A percentile compares a stretch with the other conserved stretches of the same genome.
Evolutionary conservation across 78 protist species (phyloP).

Genomic region (Dictyostelium brefeldianum): DNA sequence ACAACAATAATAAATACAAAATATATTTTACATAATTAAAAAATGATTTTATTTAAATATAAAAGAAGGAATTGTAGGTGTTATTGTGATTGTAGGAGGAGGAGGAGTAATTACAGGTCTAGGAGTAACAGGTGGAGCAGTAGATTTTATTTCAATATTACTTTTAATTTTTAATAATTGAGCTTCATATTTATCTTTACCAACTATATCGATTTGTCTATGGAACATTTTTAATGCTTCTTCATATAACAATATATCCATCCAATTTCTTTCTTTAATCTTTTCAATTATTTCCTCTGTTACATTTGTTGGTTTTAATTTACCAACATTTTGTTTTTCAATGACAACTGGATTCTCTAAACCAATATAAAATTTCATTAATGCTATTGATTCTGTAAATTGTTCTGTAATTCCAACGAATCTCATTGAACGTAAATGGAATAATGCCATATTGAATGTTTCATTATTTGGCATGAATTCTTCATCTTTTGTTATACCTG

Average conservation of each 20-base stretch:
- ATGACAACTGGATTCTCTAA: neutral
- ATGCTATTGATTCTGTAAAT: conserved; percentile 11
- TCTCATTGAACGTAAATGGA: conserved; percentile 24
- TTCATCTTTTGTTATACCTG: conserved; percentile 15
- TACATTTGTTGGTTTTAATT: neutral
- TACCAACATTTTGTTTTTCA: neutral
- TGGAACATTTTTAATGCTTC: conserved; percentile 46
- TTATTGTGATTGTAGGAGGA: no score
- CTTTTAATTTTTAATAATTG: neutral
- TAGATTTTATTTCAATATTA: neutral
- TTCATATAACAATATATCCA: conserved; percentile 31
- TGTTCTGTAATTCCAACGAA: conserved; percentile 54
- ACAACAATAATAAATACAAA: neutral
- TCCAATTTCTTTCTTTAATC: conserved; percentile 12
- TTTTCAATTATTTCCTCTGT: neutral
- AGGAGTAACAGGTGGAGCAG: no score
- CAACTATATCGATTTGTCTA: conserved; percentile 55
- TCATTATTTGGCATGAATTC: neutral
- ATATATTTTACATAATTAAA: neutral
- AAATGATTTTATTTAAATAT: neutral
- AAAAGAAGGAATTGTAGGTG: no score
- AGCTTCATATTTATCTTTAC: conserved; percentile 20
- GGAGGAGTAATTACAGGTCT: no score
- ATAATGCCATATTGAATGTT: conserved; percentile 15
- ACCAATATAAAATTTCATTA: conserved; percentile 10